A percentile compares a stretch with the other conserved stretches of the same genome.
Evolutionary conservation across 2,329 filamentous ascomycete genomes (phyloP).

Genomic region (Arthrobotrys conoides): DNA sequence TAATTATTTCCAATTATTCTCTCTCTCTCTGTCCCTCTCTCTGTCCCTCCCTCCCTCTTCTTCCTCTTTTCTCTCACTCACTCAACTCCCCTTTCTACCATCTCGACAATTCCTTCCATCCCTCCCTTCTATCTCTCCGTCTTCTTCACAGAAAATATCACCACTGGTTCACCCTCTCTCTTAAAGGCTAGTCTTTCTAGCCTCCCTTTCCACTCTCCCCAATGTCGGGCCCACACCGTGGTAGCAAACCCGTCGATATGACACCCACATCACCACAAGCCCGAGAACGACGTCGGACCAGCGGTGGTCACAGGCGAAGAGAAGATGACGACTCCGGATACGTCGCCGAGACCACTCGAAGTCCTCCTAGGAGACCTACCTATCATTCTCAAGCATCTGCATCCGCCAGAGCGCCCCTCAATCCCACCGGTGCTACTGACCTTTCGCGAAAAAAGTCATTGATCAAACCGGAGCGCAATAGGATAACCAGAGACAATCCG

Average conservation of each 20-base stretch:
- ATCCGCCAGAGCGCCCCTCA: conserved; percentile 57
- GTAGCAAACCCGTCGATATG: conserved; percentile 45
- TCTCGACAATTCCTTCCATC: conserved; percentile 17
- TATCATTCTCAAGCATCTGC: conserved; percentile 50
- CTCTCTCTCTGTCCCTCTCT: conserved; percentile 1
- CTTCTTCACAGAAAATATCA: neutral
- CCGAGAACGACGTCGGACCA: conserved; percentile 46
- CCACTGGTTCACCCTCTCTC: conserved; percentile 8
- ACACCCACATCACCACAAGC: conserved; percentile 41
- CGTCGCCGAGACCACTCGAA: conserved; percentile 57
- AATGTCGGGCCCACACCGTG: conserved; percentile 53
- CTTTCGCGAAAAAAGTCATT: conserved; percentile 84
- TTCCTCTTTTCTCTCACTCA: neutral
- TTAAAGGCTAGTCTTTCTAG: conserved; percentile 44
- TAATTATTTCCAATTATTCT: conserved; percentile 9
- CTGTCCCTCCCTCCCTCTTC: neutral
- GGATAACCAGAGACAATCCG: conserved; percentile 87
- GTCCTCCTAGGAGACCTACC: conserved; percentile 51
- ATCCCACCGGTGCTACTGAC: conserved; percentile 66
- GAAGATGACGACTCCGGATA: conserved; percentile 54
- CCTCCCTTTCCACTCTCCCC: neutral
- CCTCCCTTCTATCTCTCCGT: neutral
- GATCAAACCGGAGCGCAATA: conserved; percentile 87
- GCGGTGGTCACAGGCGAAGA: conserved; percentile 35
- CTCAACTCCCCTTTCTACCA: neutral